These are phyloP conservation scores for Ambrosiella beaveri DNA, from an alignment of 2,329 filamentous ascomycete genomes.

Conservation along the genomic window DNA sequence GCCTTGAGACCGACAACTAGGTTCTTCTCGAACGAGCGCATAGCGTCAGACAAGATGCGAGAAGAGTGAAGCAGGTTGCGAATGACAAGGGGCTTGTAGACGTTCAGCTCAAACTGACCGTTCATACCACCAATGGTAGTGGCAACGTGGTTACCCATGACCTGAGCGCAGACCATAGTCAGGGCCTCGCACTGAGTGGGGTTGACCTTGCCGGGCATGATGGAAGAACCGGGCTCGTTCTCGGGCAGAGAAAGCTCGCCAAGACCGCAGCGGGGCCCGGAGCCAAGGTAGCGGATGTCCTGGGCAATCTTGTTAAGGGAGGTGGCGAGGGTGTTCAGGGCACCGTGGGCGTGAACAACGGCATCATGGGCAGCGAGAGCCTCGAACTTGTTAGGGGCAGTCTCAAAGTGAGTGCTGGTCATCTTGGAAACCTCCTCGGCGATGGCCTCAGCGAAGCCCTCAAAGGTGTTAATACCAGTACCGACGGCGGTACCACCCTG, in stretches of 20 bases:
- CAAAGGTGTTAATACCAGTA: constrained; percentile 93
- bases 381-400: constrained; percentile 98
- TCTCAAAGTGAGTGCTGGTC: constrained; percentile 86
- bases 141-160: constrained; percentile 93
- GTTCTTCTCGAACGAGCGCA: constrained; percentile 91
- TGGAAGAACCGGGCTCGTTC: constrained; percentile 93
- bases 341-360: constrained; percentile 82
- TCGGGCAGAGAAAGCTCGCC: constrained; percentile 87
- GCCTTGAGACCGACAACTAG: constrained; percentile 74
- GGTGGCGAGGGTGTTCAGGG: constrained; percentile 77
- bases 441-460: constrained; percentile 86
- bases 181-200: constrained; percentile 95
- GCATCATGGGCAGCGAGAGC: constrained; percentile 90
- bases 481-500: constrained; percentile 95
- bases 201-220: constrained; percentile 99
- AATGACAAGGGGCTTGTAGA: constrained; percentile 96
- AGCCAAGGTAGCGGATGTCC: constrained; percentile 93
- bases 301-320: constrained; percentile 97
- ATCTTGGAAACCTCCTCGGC: constrained; percentile 81
- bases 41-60: constrained; percentile 74
- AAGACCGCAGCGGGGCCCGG: constrained; percentile 85
- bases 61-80: constrained; percentile 86
- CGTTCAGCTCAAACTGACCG: constrained; percentile 96
- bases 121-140: constrained; percentile 90
- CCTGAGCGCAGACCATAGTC: constrained; percentile 94